phyloP scores from a whole-genome alignment of 202 grass and related monocot genomes.

The Digitaria exilis region DNA sequence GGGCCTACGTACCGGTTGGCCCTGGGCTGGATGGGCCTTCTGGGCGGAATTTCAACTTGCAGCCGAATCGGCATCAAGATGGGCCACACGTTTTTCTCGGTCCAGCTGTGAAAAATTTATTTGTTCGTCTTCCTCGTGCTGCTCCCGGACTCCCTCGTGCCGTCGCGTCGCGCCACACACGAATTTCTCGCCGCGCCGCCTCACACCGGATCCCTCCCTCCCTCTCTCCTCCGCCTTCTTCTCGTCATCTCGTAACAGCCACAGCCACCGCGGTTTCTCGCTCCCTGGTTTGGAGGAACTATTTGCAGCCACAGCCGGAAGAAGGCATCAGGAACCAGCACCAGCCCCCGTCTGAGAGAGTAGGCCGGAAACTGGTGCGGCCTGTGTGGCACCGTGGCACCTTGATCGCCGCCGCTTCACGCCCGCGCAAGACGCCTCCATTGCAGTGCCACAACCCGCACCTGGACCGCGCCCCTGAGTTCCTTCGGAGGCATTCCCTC shows the following conservation, averaged over 20 bases:
- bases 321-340: neutral
- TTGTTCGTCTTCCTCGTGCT: neutral
- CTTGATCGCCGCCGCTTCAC: slow-evolving; percentile 32
- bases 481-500: slow-evolving; percentile 51
- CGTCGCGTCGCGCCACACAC: no score
- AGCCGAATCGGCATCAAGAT: no score
- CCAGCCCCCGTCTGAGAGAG: neutral
- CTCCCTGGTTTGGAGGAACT: neutral
- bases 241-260: no score
- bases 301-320: neutral
- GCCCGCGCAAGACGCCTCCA: slow-evolving; percentile 27
- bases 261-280: neutral
- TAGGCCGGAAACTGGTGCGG: slow-evolving; percentile 33
- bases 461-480: neutral
- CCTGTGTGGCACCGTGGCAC: slow-evolving; percentile 44
- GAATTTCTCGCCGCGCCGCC: no score
- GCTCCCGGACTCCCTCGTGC: no score
- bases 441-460: slow-evolving; percentile 37
- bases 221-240: no score
- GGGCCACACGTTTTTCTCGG: no score
- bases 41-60: no score
- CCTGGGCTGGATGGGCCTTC: no score
- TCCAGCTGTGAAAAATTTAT: no score
- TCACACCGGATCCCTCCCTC: no score
- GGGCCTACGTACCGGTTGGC: no score